phyloP scores from a whole-genome alignment of 768 basidiomycete species.

The Pleurotus eryngii region DNA sequence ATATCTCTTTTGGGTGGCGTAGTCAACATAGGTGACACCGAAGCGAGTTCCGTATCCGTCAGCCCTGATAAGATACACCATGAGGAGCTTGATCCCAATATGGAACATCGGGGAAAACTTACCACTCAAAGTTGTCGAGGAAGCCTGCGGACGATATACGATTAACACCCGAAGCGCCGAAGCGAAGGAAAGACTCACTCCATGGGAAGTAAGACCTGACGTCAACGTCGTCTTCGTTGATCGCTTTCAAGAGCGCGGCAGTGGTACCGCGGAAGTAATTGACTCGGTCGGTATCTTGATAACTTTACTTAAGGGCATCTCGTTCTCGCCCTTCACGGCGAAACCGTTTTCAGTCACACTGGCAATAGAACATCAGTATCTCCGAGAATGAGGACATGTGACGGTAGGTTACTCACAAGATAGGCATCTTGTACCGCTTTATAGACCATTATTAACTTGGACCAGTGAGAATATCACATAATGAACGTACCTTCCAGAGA shows the following conservation, averaged over 20 bases:
- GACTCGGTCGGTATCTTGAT: constrained; percentile 58
- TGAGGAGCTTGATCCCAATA: not conserved
- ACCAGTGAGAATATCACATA: not conserved
- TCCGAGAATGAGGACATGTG: not conserved
- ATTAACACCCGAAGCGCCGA: constrained; percentile 4
- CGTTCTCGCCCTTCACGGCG: constrained; percentile 61
- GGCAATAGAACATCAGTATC: not conserved
- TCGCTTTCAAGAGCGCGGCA: constrained; percentile 50
- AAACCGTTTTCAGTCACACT: constrained; percentile 79
- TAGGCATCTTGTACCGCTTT: constrained; percentile 35
- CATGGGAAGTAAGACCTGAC: constrained; percentile 64
- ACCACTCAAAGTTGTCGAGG: constrained; percentile 73
- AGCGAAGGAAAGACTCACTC: constrained; percentile 39
- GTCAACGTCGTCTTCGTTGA: constrained; percentile 61
- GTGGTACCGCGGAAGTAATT: constrained; percentile 64
- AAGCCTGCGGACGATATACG: constrained; percentile 39
- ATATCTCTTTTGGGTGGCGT: constrained; percentile 60
- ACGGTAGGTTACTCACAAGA: constrained; percentile 3
- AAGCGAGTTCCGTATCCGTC: constrained; percentile 69
- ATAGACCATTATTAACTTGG: not conserved
- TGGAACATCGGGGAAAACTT: constrained; percentile 1
- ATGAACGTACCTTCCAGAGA: constrained; percentile 52
- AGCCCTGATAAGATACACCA: constrained; percentile 33
- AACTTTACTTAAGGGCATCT: constrained; percentile 48
- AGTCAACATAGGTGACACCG: constrained; percentile 71